Evolutionary conservation across 106 monocot species (phyloP), one percentile per base, ranked within the genome.

Genomic region (Acanthochlamys bracteata): DNA sequence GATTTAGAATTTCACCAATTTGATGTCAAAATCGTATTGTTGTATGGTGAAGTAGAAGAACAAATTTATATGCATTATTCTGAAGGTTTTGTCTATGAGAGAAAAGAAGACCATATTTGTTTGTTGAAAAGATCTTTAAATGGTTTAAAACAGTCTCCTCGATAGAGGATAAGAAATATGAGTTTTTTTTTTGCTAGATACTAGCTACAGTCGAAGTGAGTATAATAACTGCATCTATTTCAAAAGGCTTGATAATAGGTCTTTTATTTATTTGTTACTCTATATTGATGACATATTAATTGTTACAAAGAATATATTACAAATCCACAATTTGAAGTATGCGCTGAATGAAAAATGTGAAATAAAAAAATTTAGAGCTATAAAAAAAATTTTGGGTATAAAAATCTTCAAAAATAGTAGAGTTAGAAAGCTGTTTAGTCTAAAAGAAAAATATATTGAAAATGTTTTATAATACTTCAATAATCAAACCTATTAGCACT

Each of bases 211-310:
- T 8, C 9, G 60, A 24, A 27, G 60, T 12, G 16, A 17, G 9
- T 60, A 60, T 60, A 33, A 60, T 33, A 25, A 7, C 7, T 63
- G 41, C 41, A 20, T 63, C 42, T 63, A 33, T 40, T 63, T 45
- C 20, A 60, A 33, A n/a, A 60, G 39, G 60, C 0, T 25, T 60
- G 27, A 26, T 4, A 33, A 60, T 33, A 17, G 25, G 6, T 54
- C 53, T 10, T 54, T 54, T 54, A 17, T 54, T 8, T 54, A 54
- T 43, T 4, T 16, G 19, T n/a, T 54, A 10, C 16, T 54, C 4
- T 54, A 54, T 17, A n/a, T 54, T 54, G 53, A 54, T 54, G 53
- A 54, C 16, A 54, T 54, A n/a, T 54, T 54, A n/a, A 54, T 54
- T 10, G n/a, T 17, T 10, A 16, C 43, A 7, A 43, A 43, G 43